Conservation (phyloP, 2,329 filamentous ascomycete species). For the Neonectria neomacrospora region DNA sequence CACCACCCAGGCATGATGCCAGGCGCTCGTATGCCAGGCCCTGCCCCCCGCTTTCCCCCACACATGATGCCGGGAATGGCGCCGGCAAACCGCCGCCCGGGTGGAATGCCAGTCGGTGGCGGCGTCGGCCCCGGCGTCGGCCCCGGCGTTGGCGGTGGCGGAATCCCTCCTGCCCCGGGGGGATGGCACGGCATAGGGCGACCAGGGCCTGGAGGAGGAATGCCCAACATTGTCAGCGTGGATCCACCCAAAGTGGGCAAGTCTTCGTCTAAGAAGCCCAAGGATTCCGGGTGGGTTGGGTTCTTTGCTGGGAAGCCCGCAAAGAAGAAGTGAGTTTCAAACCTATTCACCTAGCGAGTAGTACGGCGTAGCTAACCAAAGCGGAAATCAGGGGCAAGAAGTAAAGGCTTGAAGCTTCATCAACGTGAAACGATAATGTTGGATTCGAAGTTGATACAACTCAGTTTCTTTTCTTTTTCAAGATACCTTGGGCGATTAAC, state of each 20-base stretch:
- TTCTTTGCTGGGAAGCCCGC: conserved; percentile 46
- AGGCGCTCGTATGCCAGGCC: conserved; percentile 19
- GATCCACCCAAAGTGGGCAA: conserved; percentile 37
- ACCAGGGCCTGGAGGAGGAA: conserved; percentile 16
- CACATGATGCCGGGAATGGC: conserved; percentile 27
- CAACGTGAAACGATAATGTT: conserved; percentile 37
- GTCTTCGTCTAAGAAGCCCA: conserved; percentile 37
- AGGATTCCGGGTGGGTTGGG: conserved; percentile 34
- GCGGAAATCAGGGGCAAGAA: conserved; percentile 37
- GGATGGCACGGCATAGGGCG: conserved; percentile 38
- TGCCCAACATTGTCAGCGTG: conserved; percentile 41
- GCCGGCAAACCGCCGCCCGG: conserved; percentile 17
- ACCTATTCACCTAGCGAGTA: background rate
- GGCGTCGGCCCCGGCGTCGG: conserved; percentile 16
- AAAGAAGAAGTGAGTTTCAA: conserved; percentile 48
- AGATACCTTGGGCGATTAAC: conserved; percentile 43
- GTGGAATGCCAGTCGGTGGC: conserved; percentile 11
- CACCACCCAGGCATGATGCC: conserved; percentile 27
- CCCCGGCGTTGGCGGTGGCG: conserved; percentile 21
- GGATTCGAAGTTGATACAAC: conserved; percentile 29
- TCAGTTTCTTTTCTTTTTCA: conserved; percentile 36
- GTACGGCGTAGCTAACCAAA: conserved; percentile 21
- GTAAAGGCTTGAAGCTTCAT: conserved; percentile 25
- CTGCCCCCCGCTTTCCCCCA: conserved; percentile 8
- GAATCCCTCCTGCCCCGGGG: conserved; percentile 34